Base-by-base conservation (phyloP, 192 early-diverging fungal genomes). In the Jimgerdemannia flammicorona region DNA sequence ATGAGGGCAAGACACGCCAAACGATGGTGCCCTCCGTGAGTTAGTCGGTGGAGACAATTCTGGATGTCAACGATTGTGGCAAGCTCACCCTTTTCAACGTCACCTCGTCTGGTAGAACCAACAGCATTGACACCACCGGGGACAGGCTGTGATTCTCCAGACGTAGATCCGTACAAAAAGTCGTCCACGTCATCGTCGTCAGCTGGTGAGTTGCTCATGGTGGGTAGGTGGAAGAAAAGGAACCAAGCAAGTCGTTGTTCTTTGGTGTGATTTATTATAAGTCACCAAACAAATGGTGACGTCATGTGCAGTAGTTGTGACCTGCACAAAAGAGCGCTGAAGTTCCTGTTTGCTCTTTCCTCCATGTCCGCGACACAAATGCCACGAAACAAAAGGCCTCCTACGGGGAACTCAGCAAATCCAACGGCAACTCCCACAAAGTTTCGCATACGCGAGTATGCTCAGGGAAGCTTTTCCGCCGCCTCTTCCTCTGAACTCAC, bases 371-470 rank as follows among this genome's bases (percentile, higher is more conserved):
- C 49, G 49, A 59, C 49, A 29, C 29, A 29, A 29, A 29, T 29
- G 29, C 29, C 29, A 29, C 29, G 29, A 29, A 29, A 29, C 49
- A 59, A 59, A 14, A 59, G 14, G 49, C 8, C 49, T 14, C 49
- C 6, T 0, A 59, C 49, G 8, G 49, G 49, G 49, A 59, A 59
- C 14, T 59, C 49, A 14, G 49, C 49, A 59, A 68, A 68, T 18
- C 67, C 67, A 40, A 68, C 67, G 6, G 67, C 67, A 18, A 68
- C 67, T 19, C 67, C 67, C 29, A 68, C 67, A 6, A 20, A 41
- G 40, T 68, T 68, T 18, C 67, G 67, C 40, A 41, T 68, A 4
- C 19, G 67, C 9, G 40, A 20, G 9, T 20, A 9, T 18, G 67
- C 67, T 10, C 49, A 59, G 49, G 49, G 49, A 59, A 59, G 49